Evolutionary conservation across 768 basidiomycete genomes (phyloP), one percentile per base, ranked within the genome.

Genomic region (Piloderma croceum): DNA sequence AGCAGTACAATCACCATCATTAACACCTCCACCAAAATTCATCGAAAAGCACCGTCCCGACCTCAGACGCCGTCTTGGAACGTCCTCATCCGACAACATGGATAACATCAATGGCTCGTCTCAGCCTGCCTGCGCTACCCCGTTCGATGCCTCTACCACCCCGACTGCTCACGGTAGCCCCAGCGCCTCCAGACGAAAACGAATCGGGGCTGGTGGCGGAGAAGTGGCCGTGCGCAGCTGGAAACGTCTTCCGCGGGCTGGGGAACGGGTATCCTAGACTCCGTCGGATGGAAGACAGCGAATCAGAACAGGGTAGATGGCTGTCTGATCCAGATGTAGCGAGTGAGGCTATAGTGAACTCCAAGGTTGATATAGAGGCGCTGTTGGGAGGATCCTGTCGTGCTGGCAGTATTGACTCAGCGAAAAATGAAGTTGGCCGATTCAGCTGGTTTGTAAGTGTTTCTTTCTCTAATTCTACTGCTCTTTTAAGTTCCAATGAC

Each of bases 401-500:
- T 86, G 12, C 72, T 68, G 39, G 58, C 64, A 4, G 64, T 76
- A 17, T 51, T 86, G 24, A 67, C 60, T 41, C 66, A 64, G 39
- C 60, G 70, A 27, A 65, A 59, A 37, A 52, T 83, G 17, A 66
- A 69, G 20, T 58, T 84, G 24, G 75, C 77, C 20, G 83, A 85
- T 43, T 72, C 78, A 0, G 74, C 81, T 3, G 76, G 74, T 38
- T 86, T 87, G 83, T 84, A 54, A 51, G 81, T 53, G 42, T 20
- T 38, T 38, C 18, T 25, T 17, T 34, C 34, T 17, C 7, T 29
- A 9, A 9, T 15, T 29, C 9, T 15, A 15, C 27, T 9, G 15
- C 27, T 13, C n/a, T n/a, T n/a, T n/a, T n/a, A n/a, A n/a, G n/a
- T n/a, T n/a, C n/a, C n/a, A n/a, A n/a, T n/a, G n/a, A n/a, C n/a